phyloP scores from a whole-genome alignment of 495 filamentous ascomycete genomes.

The Daldinia caldariorum region DNA sequence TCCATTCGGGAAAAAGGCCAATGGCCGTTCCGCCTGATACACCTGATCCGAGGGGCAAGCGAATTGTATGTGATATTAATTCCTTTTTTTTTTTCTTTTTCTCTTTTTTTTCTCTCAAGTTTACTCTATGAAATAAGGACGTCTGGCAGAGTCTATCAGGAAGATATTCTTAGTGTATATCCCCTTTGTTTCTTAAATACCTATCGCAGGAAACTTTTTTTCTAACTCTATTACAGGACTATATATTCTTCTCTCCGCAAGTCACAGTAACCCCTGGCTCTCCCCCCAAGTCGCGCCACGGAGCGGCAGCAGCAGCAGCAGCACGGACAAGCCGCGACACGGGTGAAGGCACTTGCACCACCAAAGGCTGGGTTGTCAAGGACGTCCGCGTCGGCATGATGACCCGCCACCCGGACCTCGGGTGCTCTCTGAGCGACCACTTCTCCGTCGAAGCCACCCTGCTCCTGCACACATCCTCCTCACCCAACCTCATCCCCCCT shows the following conservation, averaged over 20 bases:
- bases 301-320: slow-evolving; percentile 4
- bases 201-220: neutral
- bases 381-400: slow-evolving; percentile 80
- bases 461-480: slow-evolving; percentile 49
- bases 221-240: slow-evolving; percentile 62
- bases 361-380: slow-evolving; percentile 71
- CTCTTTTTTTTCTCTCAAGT: neutral
- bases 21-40: slow-evolving; percentile 66
- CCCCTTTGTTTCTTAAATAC: no score
- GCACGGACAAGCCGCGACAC: slow-evolving; percentile 29
- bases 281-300: slow-evolving; percentile 7
- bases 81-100: no score
- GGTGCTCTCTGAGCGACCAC: slow-evolving; percentile 90
- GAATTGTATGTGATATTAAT: slow-evolving; percentile 57
- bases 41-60: slow-evolving; percentile 76
- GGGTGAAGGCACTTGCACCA: slow-evolving; percentile 42
- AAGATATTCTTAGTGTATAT: no score
- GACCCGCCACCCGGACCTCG: slow-evolving; percentile 78
- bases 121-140: no score
- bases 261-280: slow-evolving; percentile 39
- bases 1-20: slow-evolving; percentile 56
- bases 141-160: neutral
- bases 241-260: slow-evolving; percentile 73
- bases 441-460: slow-evolving; percentile 83
- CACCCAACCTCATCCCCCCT: slow-evolving; percentile 2